A percentile compares a stretch with the other conserved stretches of the same genome.
Conservation (phyloP, 768 basidiomycete species). For the Leccinum subgranulosum region DNA sequence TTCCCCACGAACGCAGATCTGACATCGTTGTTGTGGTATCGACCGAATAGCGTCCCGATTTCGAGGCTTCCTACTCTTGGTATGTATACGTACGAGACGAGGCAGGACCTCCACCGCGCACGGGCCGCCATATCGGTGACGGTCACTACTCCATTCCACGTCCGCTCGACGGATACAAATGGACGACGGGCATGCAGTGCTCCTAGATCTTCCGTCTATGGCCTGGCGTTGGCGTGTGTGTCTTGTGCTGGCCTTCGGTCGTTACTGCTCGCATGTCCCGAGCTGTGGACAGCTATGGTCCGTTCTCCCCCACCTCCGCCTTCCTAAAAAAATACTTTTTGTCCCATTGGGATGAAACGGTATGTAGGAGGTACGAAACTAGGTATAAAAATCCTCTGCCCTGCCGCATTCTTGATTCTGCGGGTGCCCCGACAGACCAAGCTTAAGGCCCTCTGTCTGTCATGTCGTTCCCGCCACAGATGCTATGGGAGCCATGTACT, state of each 20-base stretch:
- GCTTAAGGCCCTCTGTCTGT: no score
- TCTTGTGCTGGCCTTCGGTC: not conserved
- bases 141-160: constrained; percentile 40
- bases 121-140: constrained; percentile 78
- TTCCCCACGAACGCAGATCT: not conserved
- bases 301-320: not conserved
- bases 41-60: constrained; percentile 50
- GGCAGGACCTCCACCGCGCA: constrained; percentile 63
- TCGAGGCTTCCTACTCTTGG: constrained; percentile 62
- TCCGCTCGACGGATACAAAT: not conserved
- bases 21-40: not conserved
- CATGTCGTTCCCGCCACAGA: no score
- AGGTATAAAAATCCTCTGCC: no score
- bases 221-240: not conserved
- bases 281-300: not conserved
- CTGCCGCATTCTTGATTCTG: no score
- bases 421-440: no score
- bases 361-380: no score
- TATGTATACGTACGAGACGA: constrained; percentile 56
- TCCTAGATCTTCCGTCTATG: constrained; percentile 31
- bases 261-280: no score
- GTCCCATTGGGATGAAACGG: no score
- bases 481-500: no score
- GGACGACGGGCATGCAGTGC: constrained; percentile 42
- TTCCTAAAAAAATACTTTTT: not conserved